Conservation (phyloP, 2,329 filamentous ascomycete genomes). For the Colletotrichum sp. region DNA sequence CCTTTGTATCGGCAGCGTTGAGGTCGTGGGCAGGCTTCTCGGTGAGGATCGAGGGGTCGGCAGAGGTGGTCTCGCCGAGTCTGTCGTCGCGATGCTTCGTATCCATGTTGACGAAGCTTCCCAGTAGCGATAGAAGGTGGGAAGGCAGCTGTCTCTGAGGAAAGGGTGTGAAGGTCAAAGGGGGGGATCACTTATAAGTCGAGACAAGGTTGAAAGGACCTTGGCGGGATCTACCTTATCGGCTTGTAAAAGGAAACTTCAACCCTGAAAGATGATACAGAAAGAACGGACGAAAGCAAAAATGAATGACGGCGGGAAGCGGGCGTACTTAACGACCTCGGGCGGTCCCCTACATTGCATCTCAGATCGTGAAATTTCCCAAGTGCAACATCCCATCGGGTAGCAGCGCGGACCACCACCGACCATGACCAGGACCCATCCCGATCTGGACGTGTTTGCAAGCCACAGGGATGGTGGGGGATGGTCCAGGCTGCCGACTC, state of each 20-base stretch:
- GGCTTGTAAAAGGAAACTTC: neutral
- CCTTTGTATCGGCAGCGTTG: neutral
- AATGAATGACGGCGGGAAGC: neutral
- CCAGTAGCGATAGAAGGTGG: neutral
- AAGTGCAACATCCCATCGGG: neutral
- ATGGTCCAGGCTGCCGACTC: neutral
- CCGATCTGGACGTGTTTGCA: neutral
- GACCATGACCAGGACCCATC: neutral
- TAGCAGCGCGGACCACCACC: neutral
- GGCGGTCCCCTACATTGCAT: neutral
- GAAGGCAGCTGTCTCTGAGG: neutral
- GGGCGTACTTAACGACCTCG: neutral
- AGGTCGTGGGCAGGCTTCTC: neutral
- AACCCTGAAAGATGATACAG: neutral
- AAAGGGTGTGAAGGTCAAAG: neutral
- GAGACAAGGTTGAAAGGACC: neutral
- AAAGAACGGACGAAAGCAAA: neutral
- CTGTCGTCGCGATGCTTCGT: neutral
- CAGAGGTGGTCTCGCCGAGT: neutral
- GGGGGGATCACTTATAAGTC: neutral
- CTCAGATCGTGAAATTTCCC: neutral
- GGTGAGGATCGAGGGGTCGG: neutral
- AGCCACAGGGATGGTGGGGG: conserved; percentile 6
- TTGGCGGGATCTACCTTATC: neutral
- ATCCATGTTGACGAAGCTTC: neutral